Evolutionary conservation across 257 asterid species (phyloP).

Genomic region (Haberlea rhodopensis): DNA sequence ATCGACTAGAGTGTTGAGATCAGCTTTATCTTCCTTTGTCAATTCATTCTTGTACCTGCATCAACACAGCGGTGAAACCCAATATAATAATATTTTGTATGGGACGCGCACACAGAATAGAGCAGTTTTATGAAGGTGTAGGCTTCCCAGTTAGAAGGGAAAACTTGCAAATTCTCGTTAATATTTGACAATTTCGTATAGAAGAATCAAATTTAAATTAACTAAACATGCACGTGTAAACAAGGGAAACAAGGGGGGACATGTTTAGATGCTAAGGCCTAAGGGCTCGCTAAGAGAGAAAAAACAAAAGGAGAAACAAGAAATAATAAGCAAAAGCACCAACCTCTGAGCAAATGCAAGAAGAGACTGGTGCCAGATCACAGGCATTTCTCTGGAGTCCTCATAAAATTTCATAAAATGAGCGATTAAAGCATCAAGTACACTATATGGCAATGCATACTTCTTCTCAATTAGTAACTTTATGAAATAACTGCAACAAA

Average conservation of each 20-base stretch:
- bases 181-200: neutral
- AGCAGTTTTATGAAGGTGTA: constrained; percentile 1
- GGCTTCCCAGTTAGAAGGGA: neutral
- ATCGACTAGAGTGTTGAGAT: constrained; percentile 57
- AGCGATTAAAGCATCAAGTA: constrained; percentile 83
- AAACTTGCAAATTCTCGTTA: constrained; percentile 2
- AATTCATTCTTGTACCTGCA: constrained; percentile 85
- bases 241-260: neutral
- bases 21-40: constrained; percentile 71
- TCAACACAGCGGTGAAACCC: neutral
- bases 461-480: constrained; percentile 86
- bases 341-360: constrained; percentile 94
- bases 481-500: constrained; percentile 74
- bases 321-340: constrained; percentile 22
- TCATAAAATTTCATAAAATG: constrained; percentile 79
- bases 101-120: neutral
- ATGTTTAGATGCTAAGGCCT: neutral
- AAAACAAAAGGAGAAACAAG: too few relatives aligned
- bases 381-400: constrained; percentile 87
- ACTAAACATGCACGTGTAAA: neutral
- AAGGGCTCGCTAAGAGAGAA: neutral
- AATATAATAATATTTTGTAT: neutral
- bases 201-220: neutral
- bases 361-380: constrained; percentile 96
- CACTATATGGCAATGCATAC: constrained; percentile 95